Base-by-base conservation (phyloP, 2,329 filamentous ascomycete species). In the Stemphylium vesicarium region DNA sequence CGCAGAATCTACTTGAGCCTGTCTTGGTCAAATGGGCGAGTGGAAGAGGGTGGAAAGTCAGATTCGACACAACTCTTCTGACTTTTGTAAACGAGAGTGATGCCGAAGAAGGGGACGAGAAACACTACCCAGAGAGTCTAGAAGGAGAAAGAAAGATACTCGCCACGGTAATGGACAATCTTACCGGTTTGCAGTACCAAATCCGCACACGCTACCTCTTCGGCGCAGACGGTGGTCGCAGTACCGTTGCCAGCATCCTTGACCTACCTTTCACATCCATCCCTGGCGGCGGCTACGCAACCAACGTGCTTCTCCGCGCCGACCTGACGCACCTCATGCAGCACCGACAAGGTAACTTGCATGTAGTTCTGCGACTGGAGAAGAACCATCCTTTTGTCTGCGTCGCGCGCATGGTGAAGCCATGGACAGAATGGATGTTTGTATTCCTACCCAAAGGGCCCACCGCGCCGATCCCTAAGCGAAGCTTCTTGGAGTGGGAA, bases 261-360 rank as follows among this genome's bases (percentile, higher is more conserved):
- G 36, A 47, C 8, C 33, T 53, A 9, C 50, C 50, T 10, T 31
- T 47, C 16, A 36, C 47, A 2, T 20, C 35, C 4, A 43, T 42
- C 20, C 50, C 50, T 13, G 50, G 50, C 29, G 47, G 41, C 29
- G 50, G 50, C 8, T 53, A 47, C 33, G 50, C 47, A 6, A 53
- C 40, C 26, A 53, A 37, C n/a, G 37, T 53, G 2, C 47, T 42
- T 42, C 16, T 53, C 12, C 36, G 47, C 8, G 50, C 50, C 5
- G 50, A 53, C 8, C 37, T 53, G 1, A 41, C 15, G 3, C 50
- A 53, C 38, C n/a, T 53, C 15, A 42, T 22, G 15, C 18, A 53
- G 26, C 41, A 46, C 18, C 47, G 40, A 15, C 50, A 43, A 22
- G 42, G 24, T 7, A 29, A 47, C 4, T 13, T 53, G 5, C 42